A percentile compares a stretch with the other conserved stretches of the same genome.
Evolutionary conservation across 495 filamentous ascomycete species (phyloP).

Genomic region (Penicillium paxilli): DNA sequence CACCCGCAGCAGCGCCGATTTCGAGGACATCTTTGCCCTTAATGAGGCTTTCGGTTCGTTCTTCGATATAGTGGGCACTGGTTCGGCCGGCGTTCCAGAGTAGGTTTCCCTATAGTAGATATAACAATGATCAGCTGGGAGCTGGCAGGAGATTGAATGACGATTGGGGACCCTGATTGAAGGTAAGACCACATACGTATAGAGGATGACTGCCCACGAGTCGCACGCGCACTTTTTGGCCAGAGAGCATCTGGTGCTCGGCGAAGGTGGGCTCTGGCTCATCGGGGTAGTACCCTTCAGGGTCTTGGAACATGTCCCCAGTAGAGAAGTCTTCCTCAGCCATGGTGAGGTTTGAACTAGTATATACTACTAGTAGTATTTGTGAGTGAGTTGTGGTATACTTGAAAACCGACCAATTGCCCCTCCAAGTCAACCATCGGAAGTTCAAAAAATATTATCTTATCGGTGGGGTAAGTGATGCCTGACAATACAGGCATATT

Average conservation of each 20-base stretch:
- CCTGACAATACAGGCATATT: background rate
- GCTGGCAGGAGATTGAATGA: conserved; percentile 1
- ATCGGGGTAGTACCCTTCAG: conserved; percentile 71
- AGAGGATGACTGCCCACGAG: conserved; percentile 89
- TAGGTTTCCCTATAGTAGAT: conserved; percentile 65
- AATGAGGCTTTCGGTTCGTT: conserved; percentile 55
- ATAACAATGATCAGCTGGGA: conserved; percentile 3
- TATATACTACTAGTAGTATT: no score
- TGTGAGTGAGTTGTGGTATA: background rate
- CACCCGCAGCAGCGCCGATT: conserved; percentile 84
- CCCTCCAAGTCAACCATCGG: background rate
- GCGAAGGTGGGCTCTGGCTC: conserved; percentile 68
- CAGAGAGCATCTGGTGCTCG: conserved; percentile 66
- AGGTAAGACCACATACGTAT: conserved; percentile 56
- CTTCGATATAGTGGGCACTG: conserved; percentile 75
- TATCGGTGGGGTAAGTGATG: background rate
- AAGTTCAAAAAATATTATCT: background rate
- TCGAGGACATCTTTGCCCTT: conserved; percentile 70
- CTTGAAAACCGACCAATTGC: background rate
- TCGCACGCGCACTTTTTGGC: conserved; percentile 66
- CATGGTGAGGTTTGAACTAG: no score
- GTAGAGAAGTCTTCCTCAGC: conserved; percentile 44
- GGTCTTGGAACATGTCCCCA: conserved; percentile 72
- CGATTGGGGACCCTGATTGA: background rate
- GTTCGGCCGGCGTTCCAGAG: conserved; percentile 87